Base-by-base conservation (phyloP, 352 stramenopile species). In the Phytophthora vignae region DNA sequence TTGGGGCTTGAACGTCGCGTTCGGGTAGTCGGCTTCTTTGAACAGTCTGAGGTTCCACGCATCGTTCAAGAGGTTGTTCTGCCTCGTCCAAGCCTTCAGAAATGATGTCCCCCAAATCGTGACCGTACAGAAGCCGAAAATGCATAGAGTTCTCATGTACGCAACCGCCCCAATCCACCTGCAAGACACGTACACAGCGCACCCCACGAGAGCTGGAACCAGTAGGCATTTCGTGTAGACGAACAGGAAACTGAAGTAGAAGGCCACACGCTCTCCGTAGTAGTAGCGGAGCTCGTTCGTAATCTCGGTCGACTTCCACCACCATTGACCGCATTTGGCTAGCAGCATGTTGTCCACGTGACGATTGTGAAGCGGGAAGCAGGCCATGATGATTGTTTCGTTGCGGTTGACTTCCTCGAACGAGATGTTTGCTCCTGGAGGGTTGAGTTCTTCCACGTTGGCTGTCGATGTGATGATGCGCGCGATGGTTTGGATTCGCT, bases 161-260 rank as follows among this genome's bases (percentile, higher is more conserved):
- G 84, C 86, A 3, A 91, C 81, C 0, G 87, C 80, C 5, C 82
- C 85, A 40, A 90, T 64, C 87, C 87, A 96, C 0, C 89, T 81
- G 19, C 87, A 85, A 2, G 84, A 85, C 14, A 93, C 74, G 61
- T 96, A 96, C 21, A 96, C 64, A 11, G 76, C 71, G 7, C 79
- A 85, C 8, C 89, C 89, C 6, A 79, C 38, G 0, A 94, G 31
- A 8, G 85, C 87, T 17, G 89, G 87, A 29, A 92, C 63, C 15
- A 92, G 21, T 21, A 96, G 67, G 42, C 87, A 95, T 29, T 94
- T 92, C 1, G 89, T 96, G 77, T 96, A 96, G 3, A 96, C 25
- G 50, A 96, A 93, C 44, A 94, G 70, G 70, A 94, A 96, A 49
- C 85, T 90, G 64, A 94, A 96, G 76, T 94, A 93, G 63, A 96